A percentile compares a stretch with the other conserved stretches of the same genome.
Evolutionary conservation across 2,329 filamentous ascomycete species (phyloP).

Genomic region (Sordariomycetes sp.): DNA sequence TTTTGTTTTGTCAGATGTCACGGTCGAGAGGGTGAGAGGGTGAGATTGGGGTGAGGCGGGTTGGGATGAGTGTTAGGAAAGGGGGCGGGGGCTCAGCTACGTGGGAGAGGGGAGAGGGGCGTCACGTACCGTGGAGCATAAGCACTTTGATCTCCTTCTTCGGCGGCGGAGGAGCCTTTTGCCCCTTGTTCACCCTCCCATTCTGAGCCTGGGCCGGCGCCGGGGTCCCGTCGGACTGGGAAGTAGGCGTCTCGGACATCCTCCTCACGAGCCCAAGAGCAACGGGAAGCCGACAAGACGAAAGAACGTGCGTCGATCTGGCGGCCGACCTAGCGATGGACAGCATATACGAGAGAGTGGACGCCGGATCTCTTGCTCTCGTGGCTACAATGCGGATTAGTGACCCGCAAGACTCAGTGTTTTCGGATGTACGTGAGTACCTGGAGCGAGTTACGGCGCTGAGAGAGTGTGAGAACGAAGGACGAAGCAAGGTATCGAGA

Average conservation of each 20-base stretch:
- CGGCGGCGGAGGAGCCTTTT: constrained; percentile 3
- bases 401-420: neutral
- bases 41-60: neutral
- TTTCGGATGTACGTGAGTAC: neutral
- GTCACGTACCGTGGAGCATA: constrained; percentile 56
- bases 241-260: constrained; percentile 1
- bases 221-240: neutral
- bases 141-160: constrained; percentile 52
- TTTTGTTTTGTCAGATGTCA: constrained; percentile 3
- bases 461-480: too few relatives aligned
- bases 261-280: neutral
- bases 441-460: neutral
- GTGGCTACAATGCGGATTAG: neutral
- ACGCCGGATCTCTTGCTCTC: neutral
- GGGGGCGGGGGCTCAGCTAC: neutral
- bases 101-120: neutral
- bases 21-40: neutral
- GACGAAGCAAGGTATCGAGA: neutral
- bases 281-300: neutral
- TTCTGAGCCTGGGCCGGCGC: neutral
- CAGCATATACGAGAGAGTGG: neutral
- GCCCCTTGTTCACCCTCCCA: neutral
- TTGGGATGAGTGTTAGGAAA: neutral
- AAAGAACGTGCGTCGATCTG: neutral
- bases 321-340: neutral